Conservation (phyloP, 106 monocot genomes). For the Allium sativum region DNA sequence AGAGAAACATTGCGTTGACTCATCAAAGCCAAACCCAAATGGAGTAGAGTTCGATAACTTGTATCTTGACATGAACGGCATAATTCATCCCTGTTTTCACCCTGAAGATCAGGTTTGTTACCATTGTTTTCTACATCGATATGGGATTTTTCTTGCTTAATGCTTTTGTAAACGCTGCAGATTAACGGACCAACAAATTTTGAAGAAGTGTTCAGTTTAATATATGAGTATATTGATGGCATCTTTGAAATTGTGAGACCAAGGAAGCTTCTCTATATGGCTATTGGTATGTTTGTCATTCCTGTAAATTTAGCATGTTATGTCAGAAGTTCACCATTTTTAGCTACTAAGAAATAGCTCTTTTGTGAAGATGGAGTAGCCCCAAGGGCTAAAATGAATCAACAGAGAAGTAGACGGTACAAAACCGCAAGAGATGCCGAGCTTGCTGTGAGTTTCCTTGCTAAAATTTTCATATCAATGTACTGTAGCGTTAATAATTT, state of each 20-base stretch:
- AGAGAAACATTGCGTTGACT: neutral
- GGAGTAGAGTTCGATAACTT: constrained; percentile 40
- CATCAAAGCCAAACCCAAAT: constrained; percentile 15
- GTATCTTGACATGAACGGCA: constrained; percentile 59
- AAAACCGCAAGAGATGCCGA: constrained; percentile 31
- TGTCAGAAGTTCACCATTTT: neutral
- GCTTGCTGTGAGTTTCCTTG: constrained; percentile 17
- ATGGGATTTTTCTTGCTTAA: neutral
- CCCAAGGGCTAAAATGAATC: constrained; percentile 63
- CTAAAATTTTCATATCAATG: neutral
- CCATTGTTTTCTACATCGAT: neutral
- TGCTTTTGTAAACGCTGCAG: constrained; percentile 1
- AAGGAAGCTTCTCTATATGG: constrained; percentile 49
- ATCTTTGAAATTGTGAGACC: constrained; percentile 43
- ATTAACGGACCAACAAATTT: constrained; percentile 23
- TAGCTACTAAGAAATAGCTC: neutral
- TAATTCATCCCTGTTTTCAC: constrained; percentile 63
- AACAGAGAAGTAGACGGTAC: constrained; percentile 38
- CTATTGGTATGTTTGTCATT: constrained; percentile 24
- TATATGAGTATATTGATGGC: constrained; percentile 42
- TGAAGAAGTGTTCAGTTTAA: constrained; percentile 42
- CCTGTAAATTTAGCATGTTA: neutral
- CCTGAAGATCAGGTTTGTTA: constrained; percentile 16
- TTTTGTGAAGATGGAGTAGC: constrained; percentile 42
- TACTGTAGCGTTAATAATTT: neutral